Base-by-base conservation (phyloP, 2,329 filamentous ascomycete genomes). In the Penicillium concentricum region DNA sequence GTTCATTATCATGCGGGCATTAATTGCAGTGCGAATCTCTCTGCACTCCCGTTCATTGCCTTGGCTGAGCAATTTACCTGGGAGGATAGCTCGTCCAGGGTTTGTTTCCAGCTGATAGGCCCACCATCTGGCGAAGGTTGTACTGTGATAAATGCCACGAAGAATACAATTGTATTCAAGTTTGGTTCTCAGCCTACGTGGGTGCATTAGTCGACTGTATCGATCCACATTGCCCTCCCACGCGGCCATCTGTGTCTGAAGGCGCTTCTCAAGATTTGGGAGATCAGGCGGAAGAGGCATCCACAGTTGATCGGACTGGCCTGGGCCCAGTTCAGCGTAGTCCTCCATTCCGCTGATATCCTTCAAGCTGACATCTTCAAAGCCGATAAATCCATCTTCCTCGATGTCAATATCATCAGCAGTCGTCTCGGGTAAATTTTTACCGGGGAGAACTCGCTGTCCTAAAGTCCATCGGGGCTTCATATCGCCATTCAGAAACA, bases 51-150 rank as follows among this genome's bases (percentile, higher is more conserved):
- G 30, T 13, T 32, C 30, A 32, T 32, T 32, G 30, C 30, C 30
- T 32, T 32, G 12, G 12, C 30, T 32, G 30, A 15, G 30, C 30
- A 32, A 32, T 32, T 32, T 54, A 44, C 51, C 54, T 39, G 54
- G 58, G 38, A 60, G 46, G 16, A 56, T 56, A 32, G n/a, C 26
- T 8, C 57, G 24, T 20, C 34, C 18, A 43, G 52, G 30, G 35
- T 58, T 56, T 4, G 41, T 54, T 47, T 64, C 58, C 15, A 58
- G 48, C 42, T 61, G 56, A 54, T 56, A 51, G 9, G 59, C 52
- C 65, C 60, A 65, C 63, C 59, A 65, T 37, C 58, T 49, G 20
- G 62, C 64, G 22, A 67, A 67, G 37, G 34, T 66, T 32, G 64
- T 62, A 45, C 51, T 42, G 43, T 67, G 61, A 43, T 64, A 61